Conservation (phyloP, 148 eudicot species). For the Rhododendron molle region DNA sequence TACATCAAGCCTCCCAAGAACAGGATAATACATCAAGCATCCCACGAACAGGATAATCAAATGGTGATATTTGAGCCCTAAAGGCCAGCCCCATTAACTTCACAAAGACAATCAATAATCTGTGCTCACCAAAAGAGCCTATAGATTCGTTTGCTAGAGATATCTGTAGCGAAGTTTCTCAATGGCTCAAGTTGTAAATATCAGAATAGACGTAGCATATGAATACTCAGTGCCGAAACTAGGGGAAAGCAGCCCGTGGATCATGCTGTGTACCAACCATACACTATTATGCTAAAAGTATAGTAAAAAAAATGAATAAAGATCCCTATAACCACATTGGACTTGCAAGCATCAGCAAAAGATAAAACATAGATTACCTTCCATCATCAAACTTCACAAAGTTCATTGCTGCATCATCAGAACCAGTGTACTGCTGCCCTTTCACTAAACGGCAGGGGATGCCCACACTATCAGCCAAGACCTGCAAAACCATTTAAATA, state of each 20-base stretch:
- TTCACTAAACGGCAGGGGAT: slow-evolving; percentile 88
- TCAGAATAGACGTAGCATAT: not conserved
- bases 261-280: not conserved
- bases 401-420: slow-evolving; percentile 83
- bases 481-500: slow-evolving; percentile 39
- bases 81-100: not conserved
- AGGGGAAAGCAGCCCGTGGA: not conserved
- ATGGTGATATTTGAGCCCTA: not conserved
- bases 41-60: no score
- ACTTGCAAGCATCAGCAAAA: slow-evolving; percentile 10
- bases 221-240: not conserved
- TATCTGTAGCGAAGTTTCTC: not conserved
- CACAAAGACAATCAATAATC: not conserved
- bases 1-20: not conserved
- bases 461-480: slow-evolving; percentile 86
- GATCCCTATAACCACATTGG: slow-evolving; percentile 1
- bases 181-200: not conserved
- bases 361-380: slow-evolving; percentile 41
- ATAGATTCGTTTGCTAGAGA: slow-evolving; percentile 1
- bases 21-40: no score
- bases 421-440: slow-evolving; percentile 81
- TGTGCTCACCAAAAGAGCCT: not conserved
- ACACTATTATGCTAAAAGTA: not conserved
- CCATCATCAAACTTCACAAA: slow-evolving; percentile 71
- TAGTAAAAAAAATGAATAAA: not conserved